phyloP scores from a whole-genome alignment of 331 rosid species.

The Pyrus hybrid region DNA sequence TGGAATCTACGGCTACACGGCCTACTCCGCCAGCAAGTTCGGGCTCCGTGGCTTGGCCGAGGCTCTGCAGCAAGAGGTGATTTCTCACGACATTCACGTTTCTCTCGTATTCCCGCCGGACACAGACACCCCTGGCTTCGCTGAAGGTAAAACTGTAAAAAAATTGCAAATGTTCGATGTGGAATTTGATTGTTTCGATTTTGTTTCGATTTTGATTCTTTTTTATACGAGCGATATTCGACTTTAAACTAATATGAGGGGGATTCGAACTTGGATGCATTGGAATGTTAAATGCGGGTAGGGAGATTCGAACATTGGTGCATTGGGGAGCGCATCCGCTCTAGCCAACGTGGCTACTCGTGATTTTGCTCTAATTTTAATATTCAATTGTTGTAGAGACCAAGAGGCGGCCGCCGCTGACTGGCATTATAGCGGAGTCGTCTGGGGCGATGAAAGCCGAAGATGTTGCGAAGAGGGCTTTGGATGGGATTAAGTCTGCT shows the following conservation, averaged over 20 bases:
- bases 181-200: background rate
- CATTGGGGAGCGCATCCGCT: too few relatives aligned
- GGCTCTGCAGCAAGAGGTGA: slow-evolving; percentile 83
- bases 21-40: slow-evolving; percentile 84
- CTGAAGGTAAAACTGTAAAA: slow-evolving; percentile 43
- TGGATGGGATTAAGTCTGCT: slow-evolving; percentile 72
- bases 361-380: background rate
- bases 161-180: background rate
- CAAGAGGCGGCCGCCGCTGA: slow-evolving; percentile 61
- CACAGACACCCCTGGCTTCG: slow-evolving; percentile 87
- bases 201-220: background rate
- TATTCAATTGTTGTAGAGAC: slow-evolving; percentile 33
- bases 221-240: too few relatives aligned
- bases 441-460: slow-evolving; percentile 78
- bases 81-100: slow-evolving; percentile 64
- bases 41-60: slow-evolving; percentile 91
- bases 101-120: slow-evolving; percentile 90
- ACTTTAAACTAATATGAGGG: too few relatives aligned
- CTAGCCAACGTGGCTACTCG: too few relatives aligned
- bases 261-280: too few relatives aligned
- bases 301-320: too few relatives aligned
- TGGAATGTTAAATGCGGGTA: too few relatives aligned
- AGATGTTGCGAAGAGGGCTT: slow-evolving; percentile 71
- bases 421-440: slow-evolving; percentile 57
- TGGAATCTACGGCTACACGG: slow-evolving; percentile 85